Percentiles rank a stretch among this genome's conserved stretches.
These are phyloP conservation scores for Nicotiana rustica DNA, from an alignment of 305 asterid genomes.

Conservation along the genomic window DNA sequence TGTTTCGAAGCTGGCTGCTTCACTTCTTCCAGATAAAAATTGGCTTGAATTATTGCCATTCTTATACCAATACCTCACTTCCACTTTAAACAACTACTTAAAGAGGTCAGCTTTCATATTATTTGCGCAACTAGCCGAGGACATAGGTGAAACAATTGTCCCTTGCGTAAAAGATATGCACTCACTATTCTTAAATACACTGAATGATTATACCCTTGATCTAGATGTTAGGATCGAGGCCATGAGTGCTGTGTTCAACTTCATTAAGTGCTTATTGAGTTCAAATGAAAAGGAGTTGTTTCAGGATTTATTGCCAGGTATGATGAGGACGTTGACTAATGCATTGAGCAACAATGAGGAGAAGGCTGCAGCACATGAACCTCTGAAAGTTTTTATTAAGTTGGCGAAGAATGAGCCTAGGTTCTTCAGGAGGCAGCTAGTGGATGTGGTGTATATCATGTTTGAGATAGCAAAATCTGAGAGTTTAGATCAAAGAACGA, in stretches of 20 bases:
- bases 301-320: slow-evolving; percentile 3
- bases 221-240: slow-evolving; percentile 34
- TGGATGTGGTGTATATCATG: not conserved
- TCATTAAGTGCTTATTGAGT: slow-evolving; percentile 23
- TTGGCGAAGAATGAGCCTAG: slow-evolving; percentile 20
- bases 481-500: not conserved
- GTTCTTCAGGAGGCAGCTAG: not conserved
- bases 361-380: not conserved
- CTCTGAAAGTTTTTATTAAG: not conserved
- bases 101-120: slow-evolving; percentile 32
- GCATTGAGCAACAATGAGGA: not conserved
- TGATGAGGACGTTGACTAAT: not conserved
- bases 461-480: not conserved
- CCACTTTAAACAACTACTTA: not conserved
- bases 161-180: slow-evolving; percentile 28
- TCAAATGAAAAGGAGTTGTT: not conserved
- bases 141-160: slow-evolving; percentile 29
- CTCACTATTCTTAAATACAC: slow-evolving; percentile 29
- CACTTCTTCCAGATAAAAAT: slow-evolving; percentile 22
- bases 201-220: slow-evolving; percentile 5
- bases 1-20: slow-evolving; percentile 32
- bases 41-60: slow-evolving; percentile 40
- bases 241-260: slow-evolving; percentile 30
- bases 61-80: slow-evolving; percentile 26
- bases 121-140: slow-evolving; percentile 30